Evolutionary conservation across 441 rosid species (phyloP).

Genomic region (Adansonia rubrostipa): DNA sequence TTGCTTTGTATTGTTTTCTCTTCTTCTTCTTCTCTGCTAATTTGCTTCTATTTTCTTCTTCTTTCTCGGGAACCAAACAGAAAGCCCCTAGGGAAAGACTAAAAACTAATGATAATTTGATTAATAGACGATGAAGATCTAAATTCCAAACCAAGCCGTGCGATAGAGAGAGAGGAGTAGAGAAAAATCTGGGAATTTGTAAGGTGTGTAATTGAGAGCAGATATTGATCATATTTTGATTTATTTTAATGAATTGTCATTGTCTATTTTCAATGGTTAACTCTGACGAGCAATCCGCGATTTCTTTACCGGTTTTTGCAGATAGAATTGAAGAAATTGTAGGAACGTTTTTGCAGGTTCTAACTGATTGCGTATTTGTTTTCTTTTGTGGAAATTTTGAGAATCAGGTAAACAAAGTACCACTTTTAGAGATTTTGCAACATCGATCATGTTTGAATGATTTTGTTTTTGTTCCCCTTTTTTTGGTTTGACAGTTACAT

Average conservation of each 20-base stretch:
- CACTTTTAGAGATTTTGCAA: slow-evolving; percentile 19
- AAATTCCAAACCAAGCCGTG: slow-evolving; percentile 16
- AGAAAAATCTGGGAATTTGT: slow-evolving; percentile 24
- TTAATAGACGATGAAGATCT: slow-evolving; percentile 41
- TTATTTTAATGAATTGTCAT: slow-evolving; percentile 13
- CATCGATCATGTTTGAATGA: slow-evolving; percentile 1
- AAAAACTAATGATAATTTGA: slow-evolving; percentile 26
- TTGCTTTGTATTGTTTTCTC: slow-evolving; percentile 22
- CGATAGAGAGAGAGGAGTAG: slow-evolving; percentile 13
- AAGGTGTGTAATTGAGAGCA: slow-evolving; percentile 36
- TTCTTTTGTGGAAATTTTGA: slow-evolving; percentile 20
- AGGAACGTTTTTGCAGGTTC: slow-evolving; percentile 16
- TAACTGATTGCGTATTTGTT: slow-evolving; percentile 24
- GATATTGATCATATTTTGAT: slow-evolving; percentile 7
- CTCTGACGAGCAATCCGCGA: background rate
- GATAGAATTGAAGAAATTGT: slow-evolving; percentile 29
- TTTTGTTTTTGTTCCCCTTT: background rate
- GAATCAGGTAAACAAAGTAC: slow-evolving; percentile 10
- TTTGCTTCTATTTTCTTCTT: slow-evolving; percentile 40
- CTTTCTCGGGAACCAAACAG: slow-evolving; percentile 44
- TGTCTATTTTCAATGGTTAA: background rate
- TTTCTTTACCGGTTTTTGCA: slow-evolving; percentile 17
- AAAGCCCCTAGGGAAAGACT: background rate
- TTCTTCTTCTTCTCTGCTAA: slow-evolving; percentile 32
- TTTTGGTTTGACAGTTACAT: slow-evolving; percentile 40